phyloP scores from a whole-genome alignment of 164 flowering plant genomes.

The Vitis riparia region DNA sequence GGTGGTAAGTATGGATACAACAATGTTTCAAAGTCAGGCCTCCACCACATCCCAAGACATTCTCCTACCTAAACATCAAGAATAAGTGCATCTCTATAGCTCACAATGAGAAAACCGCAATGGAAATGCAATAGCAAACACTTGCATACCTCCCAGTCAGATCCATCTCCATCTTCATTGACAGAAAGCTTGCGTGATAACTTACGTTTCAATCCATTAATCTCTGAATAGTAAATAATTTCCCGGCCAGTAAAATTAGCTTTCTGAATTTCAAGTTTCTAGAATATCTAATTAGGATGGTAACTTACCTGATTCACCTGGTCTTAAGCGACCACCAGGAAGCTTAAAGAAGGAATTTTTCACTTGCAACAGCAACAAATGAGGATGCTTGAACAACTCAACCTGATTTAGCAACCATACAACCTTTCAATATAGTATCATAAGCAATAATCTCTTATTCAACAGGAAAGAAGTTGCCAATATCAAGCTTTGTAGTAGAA shows the following conservation, averaged over 20 bases:
- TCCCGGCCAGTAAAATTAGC: neutral
- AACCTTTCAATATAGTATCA: neutral
- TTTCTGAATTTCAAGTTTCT: too few relatives aligned
- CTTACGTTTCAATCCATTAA: constrained; percentile 68
- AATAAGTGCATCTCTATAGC: constrained; percentile 3
- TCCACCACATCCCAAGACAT: constrained; percentile 93
- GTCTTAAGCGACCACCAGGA: constrained; percentile 81
- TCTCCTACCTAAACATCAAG: constrained; percentile 57
- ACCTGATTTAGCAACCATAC: constrained; percentile 41
- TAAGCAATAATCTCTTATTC: neutral
- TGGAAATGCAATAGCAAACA: neutral
- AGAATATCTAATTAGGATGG: too few relatives aligned
- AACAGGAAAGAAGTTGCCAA: neutral
- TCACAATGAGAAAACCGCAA: neutral
- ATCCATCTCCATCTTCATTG: constrained; percentile 25
- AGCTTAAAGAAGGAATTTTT: constrained; percentile 66
- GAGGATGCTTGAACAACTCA: constrained; percentile 79
- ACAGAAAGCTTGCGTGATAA: constrained; percentile 59
- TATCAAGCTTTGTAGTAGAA: neutral
- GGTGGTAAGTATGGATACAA: constrained; percentile 59
- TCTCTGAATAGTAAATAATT: constrained; percentile 33
- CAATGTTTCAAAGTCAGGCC: constrained; percentile 63
- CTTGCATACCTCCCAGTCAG: constrained; percentile 64
- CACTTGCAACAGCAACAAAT: constrained; percentile 69
- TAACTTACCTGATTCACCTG: constrained; percentile 69